Base-by-base conservation (phyloP, 2,329 filamentous ascomycete species). In the Mollisiaceae sp. region DNA sequence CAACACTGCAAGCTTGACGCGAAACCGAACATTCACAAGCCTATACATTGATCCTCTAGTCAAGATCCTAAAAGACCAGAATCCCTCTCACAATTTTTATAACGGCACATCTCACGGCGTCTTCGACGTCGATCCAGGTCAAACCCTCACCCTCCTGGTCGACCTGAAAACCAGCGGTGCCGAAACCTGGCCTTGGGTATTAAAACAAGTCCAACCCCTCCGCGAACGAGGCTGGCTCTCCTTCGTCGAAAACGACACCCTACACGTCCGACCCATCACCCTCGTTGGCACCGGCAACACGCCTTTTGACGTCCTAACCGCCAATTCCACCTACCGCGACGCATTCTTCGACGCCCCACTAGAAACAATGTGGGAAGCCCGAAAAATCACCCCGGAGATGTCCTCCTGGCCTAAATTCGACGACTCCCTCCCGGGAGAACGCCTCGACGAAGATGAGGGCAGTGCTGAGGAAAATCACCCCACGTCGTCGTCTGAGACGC, bases 281-380 rank as follows among this genome's bases (percentile, higher is more conserved):
- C 84, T 92, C 1, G 88, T 93, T 1, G 88, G 85, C 1, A 91
- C 89, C 1, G 90, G 91, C 14, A 85, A 85, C 68, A 83, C 86
- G 0, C 86, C 84, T 0, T 88, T 89, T 71, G 81, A 86, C 62
- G 73, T 83, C 9, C 72, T 91, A 11, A 77, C 82, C 3, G 75
- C 78, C n/a, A 85, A 86, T 71, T 70, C 77, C 6, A 85, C 82
- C 1, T 82, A 85, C 67, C 80, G 86, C 36, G 87, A 91, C 74
- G 79, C 86, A 62, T 90, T 90, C 76, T 89, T 87, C 72, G 89
- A 91, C 70, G 89, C 89, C 0, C 88, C 88, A 0, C 79, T 91
- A 0, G 76, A 81, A 63, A 72, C 78, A 70, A 73, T 82, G 75
- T 75, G 77, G 78, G 69, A 78, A 75, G 39, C 69, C 35, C 66